These are phyloP conservation scores for Bipolaris victoriae DNA, from an alignment of 2,329 filamentous ascomycete species.

Conservation along the genomic window DNA sequence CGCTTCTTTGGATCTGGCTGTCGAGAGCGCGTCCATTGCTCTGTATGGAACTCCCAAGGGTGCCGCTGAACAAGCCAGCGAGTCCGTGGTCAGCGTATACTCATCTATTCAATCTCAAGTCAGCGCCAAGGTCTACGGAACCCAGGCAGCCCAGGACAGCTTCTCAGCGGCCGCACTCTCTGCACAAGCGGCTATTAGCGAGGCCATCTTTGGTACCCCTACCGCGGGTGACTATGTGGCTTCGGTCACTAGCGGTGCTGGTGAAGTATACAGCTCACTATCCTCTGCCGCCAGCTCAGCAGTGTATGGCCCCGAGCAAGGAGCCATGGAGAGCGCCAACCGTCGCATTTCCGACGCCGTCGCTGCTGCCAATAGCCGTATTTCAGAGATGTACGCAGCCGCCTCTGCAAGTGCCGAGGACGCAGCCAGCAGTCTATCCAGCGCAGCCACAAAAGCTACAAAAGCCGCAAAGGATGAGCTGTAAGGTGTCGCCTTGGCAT, in stretches of 20 bases:
- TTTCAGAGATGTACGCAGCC: slow-evolving; percentile 49
- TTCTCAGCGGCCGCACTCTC: slow-evolving; percentile 62
- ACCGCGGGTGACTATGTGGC: slow-evolving; percentile 55
- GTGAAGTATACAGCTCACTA: slow-evolving; percentile 33
- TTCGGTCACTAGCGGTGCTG: slow-evolving; percentile 53
- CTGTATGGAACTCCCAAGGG: slow-evolving; percentile 64
- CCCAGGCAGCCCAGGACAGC: slow-evolving; percentile 59
- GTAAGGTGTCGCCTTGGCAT: slow-evolving; percentile 29
- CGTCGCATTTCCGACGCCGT: slow-evolving; percentile 51
- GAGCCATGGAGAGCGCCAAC: slow-evolving; percentile 55
- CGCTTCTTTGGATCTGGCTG: slow-evolving; percentile 63
- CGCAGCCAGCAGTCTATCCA: slow-evolving; percentile 54
- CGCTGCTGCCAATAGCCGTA: slow-evolving; percentile 52
- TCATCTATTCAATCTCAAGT: slow-evolving; percentile 57
- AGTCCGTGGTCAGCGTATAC: slow-evolving; percentile 60
- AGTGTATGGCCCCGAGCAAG: slow-evolving; percentile 56
- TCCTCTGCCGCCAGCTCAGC: slow-evolving; percentile 50
- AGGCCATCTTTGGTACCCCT: slow-evolving; percentile 63
- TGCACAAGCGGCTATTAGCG: slow-evolving; percentile 61
- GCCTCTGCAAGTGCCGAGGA: slow-evolving; percentile 52
- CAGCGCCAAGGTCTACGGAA: slow-evolving; percentile 63
- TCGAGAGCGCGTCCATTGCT: slow-evolving; percentile 64
- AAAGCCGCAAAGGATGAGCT: slow-evolving; percentile 60
- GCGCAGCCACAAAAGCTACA: slow-evolving; percentile 48
- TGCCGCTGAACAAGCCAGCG: slow-evolving; percentile 60